phyloP scores from a whole-genome alignment of 306 rosid species.

The Prunus fruticosa region DNA sequence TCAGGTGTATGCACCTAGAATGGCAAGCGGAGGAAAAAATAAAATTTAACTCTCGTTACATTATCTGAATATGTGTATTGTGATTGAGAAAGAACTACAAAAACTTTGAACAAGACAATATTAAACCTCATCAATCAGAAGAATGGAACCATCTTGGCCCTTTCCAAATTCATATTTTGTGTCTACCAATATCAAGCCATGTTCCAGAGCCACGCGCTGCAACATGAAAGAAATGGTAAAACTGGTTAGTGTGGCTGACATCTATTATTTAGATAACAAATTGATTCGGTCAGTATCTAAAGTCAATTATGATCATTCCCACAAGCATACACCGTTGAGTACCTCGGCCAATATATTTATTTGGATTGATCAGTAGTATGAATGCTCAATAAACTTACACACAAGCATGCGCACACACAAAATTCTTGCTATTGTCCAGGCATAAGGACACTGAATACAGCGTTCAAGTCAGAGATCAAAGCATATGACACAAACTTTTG shows the following conservation, averaged over 20 bases:
- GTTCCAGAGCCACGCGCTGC: constrained; percentile 82
- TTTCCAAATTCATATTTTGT: constrained; percentile 96
- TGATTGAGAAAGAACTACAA: background rate
- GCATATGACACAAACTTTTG: background rate
- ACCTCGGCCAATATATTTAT: background rate
- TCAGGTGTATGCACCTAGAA: constrained; percentile 94
- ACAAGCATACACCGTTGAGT: background rate
- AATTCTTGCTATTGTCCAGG: background rate
- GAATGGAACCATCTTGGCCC: constrained; percentile 78
- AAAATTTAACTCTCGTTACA: constrained; percentile 14
- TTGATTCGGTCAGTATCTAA: background rate
- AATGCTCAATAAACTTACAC: background rate
- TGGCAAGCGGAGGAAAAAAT: background rate
- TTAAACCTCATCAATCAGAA: constrained; percentile 86
- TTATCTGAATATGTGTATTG: constrained; percentile 2
- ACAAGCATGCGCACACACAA: background rate
- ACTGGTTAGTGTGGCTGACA: background rate
- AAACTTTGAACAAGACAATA: constrained; percentile 5
- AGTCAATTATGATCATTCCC: background rate
- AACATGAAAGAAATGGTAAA: constrained; percentile 23
- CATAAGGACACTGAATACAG: background rate
- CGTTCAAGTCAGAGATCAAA: background rate
- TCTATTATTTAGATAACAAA: background rate
- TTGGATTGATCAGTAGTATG: background rate
- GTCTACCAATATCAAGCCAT: constrained; percentile 93